These are phyloP conservation scores for Mycosphaerella arachidis DNA, from an alignment of 2,329 filamentous ascomycete genomes.

Conservation along the genomic window DNA sequence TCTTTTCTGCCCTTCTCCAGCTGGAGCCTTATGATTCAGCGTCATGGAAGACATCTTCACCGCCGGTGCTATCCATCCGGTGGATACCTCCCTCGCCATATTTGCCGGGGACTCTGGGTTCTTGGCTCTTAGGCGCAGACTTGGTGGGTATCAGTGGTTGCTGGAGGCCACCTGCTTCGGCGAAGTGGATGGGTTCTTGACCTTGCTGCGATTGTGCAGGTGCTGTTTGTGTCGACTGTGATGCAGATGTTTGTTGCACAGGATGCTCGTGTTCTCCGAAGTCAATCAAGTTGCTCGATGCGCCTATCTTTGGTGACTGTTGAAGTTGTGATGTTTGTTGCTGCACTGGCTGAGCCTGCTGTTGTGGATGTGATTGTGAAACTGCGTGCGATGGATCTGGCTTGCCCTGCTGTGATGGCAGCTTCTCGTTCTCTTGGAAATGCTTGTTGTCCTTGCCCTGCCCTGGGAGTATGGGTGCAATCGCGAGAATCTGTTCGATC, in stretches of 20 bases:
- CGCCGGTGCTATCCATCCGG: constrained; percentile 39
- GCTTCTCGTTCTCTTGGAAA: constrained; percentile 13
- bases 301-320: constrained; percentile 9
- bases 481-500: constrained; percentile 75
- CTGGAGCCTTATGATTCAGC: constrained; percentile 34
- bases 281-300: constrained; percentile 48
- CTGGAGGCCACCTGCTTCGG: constrained; percentile 12
- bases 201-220: constrained; percentile 9
- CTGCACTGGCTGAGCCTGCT: constrained; percentile 5
- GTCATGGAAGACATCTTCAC: constrained; percentile 47
- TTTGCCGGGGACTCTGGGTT: constrained; percentile 8
- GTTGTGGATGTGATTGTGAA: neutral
- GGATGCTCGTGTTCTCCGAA: constrained; percentile 47
- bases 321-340: neutral
- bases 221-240: constrained; percentile 3
- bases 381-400: neutral
- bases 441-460: constrained; percentile 50
- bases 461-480: constrained; percentile 78
- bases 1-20: neutral
- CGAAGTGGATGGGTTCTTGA: neutral
- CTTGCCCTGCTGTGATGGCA: constrained; percentile 20
- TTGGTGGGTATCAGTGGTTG: constrained; percentile 12
- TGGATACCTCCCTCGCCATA: constrained; percentile 25
- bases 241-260: constrained; percentile 8
- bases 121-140: constrained; percentile 7